Evolutionary conservation across 2,329 filamentous ascomycete species (phyloP).

Genomic region (Fusarium oligoseptatum): DNA sequence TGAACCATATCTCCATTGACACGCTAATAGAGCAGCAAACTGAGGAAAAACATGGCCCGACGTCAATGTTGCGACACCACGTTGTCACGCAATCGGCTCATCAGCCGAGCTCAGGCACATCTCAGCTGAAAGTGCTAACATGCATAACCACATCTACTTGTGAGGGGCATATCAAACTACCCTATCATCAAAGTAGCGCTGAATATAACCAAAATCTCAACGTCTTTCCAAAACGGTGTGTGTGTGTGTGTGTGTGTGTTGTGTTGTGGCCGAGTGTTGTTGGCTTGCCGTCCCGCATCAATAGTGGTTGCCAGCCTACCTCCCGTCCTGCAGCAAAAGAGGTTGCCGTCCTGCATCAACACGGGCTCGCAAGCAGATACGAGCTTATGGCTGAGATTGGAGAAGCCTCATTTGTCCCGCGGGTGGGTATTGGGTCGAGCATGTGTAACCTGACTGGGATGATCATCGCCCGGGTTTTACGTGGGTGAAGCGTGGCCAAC

Average conservation of each 20-base stretch:
- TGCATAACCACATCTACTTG: background rate
- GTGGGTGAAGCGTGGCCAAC: constrained; percentile 5
- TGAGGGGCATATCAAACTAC: background rate
- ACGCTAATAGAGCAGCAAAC: background rate
- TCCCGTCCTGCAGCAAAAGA: constrained; percentile 35
- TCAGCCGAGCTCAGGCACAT: constrained; percentile 1
- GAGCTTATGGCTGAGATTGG: constrained; percentile 35
- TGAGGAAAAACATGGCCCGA: background rate
- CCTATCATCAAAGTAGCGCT: background rate
- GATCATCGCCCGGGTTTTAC: background rate
- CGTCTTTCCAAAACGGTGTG: background rate
- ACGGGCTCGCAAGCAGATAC: constrained; percentile 33
- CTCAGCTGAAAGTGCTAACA: background rate
- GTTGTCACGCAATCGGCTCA: constrained; percentile 2
- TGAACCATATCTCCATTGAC: background rate
- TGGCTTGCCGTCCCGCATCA: background rate
- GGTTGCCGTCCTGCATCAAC: constrained; percentile 29
- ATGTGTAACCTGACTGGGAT: constrained; percentile 3
- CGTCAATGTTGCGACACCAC: background rate
- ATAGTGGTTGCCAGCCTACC: background rate
- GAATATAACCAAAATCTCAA: background rate
- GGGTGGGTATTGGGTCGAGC: background rate
- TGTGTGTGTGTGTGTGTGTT: no score
- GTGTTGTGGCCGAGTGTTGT: background rate
- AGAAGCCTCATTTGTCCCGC: constrained; percentile 13